Percentiles rank a stretch among this genome's conserved stretches.
These are phyloP conservation scores for Eucalyptus dawsonii DNA, from an alignment of 345 rosid species.

Conservation along the genomic window DNA sequence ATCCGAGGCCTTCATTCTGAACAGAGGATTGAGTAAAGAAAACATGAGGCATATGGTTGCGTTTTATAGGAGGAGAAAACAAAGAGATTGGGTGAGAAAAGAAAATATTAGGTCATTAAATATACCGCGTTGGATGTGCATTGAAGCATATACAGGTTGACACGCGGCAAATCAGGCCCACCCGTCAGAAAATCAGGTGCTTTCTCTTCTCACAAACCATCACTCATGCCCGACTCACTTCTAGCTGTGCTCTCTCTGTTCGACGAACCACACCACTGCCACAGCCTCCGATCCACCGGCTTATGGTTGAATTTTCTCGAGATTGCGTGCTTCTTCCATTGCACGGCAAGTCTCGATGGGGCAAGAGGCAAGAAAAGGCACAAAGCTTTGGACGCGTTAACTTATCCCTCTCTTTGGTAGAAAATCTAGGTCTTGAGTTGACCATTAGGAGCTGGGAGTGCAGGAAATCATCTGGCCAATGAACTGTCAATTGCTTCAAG, in stretches of 20 bases:
- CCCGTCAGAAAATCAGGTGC: too few species aligned
- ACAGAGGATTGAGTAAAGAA: too few species aligned
- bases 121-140: too few species aligned
- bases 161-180: too few species aligned
- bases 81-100: background rate
- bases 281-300: too few species aligned
- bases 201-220: too few species aligned
- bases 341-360: slow-evolving; percentile 13
- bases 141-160: too few species aligned
- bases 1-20: background rate
- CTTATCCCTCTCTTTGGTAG: background rate
- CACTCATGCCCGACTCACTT: too few species aligned
- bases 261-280: too few species aligned
- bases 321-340: slow-evolving; percentile 6
- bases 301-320: too few species aligned
- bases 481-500: background rate
- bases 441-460: background rate
- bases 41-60: background rate
- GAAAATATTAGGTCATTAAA: too few species aligned
- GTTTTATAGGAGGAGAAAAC: background rate
- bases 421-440: background rate
- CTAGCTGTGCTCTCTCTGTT: too few species aligned
- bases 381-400: background rate
- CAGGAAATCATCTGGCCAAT: background rate
- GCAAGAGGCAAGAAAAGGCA: background rate